Base-by-base conservation (phyloP, 2,329 filamentous ascomycete species). In the Myriosclerotinia curreyana region DNA sequence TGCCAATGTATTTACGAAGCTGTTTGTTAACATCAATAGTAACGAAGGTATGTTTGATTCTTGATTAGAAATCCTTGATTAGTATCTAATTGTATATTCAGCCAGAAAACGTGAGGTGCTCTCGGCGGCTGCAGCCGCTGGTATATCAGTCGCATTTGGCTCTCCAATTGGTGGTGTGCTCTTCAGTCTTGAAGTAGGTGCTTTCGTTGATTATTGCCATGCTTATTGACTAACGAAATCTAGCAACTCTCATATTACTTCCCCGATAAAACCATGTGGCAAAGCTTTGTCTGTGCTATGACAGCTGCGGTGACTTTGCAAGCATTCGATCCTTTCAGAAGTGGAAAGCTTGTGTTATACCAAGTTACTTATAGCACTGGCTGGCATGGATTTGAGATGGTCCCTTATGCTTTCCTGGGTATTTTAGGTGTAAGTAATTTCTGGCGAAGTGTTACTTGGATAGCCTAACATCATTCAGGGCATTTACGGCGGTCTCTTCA, bases 241-340 rank as follows among this genome's bases (percentile, higher is more conserved):
- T n/a, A 90, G 84, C 92, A 96, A 83, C 81, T 98, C 3, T 96
- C 92, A 0, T 98, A 97, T 76, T 98, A 97, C 76, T 98, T 98
- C 71, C 94, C 95, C 0, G 94, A 98, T 77, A 98, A 98, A 77
- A 98, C 95, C 12, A 98, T 99, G 95, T 99, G 95, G 95, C 95
- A 97, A 76, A 96, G 92, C 72, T 99, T 99, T 74, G 95, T 99
- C 49, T 98, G 95, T 72, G 95, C 95, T 74, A 98, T 98, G 93
- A 91, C 96, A n/a, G 95, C 93, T 20, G 94, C 95, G 22, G 91
- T 98, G 46, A 92, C 92, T 17, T 81, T 99, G 5, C 94, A 98
- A 76, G 91, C 91, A 6, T 85, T 96, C 67, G 95, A 99, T 74
- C 95, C 95, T 5, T 97, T 98, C 75, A 86, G 95, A 61, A 96